A percentile compares a stretch with the other conserved stretches of the same genome.
phyloP scores from a whole-genome alignment of 1,284 basidiomycete genomes.

The Ustilago sp. region DNA sequence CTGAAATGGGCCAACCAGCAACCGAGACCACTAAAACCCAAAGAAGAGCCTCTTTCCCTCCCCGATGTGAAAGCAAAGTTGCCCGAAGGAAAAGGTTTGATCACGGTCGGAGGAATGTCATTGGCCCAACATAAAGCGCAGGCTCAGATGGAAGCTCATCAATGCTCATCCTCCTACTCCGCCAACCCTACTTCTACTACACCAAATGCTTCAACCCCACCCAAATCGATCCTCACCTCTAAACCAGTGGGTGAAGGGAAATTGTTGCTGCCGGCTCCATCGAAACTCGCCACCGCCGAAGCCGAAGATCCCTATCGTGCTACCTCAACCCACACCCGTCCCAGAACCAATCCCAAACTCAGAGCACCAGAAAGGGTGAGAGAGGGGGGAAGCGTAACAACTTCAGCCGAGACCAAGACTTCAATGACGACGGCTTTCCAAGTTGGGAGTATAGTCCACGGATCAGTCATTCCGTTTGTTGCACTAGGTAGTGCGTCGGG shows the following conservation, averaged over 20 bases:
- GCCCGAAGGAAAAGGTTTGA: conserved; percentile 23
- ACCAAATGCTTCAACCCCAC: background rate
- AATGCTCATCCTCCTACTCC: background rate
- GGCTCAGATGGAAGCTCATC: background rate
- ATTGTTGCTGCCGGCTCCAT: conserved; percentile 24
- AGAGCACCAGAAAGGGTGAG: background rate
- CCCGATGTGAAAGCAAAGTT: conserved; percentile 2
- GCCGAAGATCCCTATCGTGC: conserved; percentile 28
- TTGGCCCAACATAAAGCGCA: conserved; percentile 24
- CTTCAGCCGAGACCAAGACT: conserved; percentile 5
- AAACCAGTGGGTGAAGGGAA: conserved; percentile 8
- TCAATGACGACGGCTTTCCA: conserved; percentile 23
- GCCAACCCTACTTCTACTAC: background rate
- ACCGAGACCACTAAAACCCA: conserved; percentile 3
- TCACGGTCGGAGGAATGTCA: conserved; percentile 28
- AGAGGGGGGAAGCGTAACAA: conserved; percentile 7
- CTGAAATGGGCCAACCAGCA: background rate
- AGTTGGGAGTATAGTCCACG: conserved; percentile 33
- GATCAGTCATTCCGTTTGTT: background rate
- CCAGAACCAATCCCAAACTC: background rate
- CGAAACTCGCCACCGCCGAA: conserved; percentile 4
- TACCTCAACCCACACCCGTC: background rate
- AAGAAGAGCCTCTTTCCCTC: background rate
- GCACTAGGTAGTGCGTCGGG: conserved; percentile 15
- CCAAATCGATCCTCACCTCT: conserved; percentile 14